A percentile compares a stretch with the other conserved stretches of the same genome.
phyloP scores from a whole-genome alignment of 495 filamentous ascomycete genomes.

The Evansstolkia leycettana region DNA sequence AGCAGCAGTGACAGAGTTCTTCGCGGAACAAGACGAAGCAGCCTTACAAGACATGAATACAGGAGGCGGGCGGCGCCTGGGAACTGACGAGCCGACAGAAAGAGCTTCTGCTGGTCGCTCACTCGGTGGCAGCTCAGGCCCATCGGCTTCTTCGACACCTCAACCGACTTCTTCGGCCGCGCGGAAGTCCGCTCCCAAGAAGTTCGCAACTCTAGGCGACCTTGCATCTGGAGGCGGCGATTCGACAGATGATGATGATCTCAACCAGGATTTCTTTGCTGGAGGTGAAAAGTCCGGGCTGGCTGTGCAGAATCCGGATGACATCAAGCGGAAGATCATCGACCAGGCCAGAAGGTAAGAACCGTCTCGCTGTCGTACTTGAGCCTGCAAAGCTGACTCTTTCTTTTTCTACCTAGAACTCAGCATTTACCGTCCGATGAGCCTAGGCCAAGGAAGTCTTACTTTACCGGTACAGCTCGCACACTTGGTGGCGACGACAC shows the following conservation, averaged over 20 bases:
- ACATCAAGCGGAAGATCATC: constrained; percentile 64
- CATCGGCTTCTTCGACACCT: constrained; percentile 21
- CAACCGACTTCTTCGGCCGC: constrained; percentile 16
- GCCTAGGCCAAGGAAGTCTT: constrained; percentile 35
- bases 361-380: neutral
- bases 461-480: constrained; percentile 71
- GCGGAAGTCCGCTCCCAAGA: constrained; percentile 26
- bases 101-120: constrained; percentile 15
- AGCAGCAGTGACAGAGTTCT: constrained; percentile 57
- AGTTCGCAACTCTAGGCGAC: constrained; percentile 45
- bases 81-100: constrained; percentile 11
- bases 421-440: constrained; percentile 46
- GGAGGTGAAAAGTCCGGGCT: constrained; percentile 95
- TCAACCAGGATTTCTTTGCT: constrained; percentile 75
- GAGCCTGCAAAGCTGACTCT: too few species aligned
- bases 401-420: constrained; percentile 30
- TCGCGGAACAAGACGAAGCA: constrained; percentile 55
- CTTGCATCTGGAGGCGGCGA: constrained; percentile 36
- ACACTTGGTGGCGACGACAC: constrained; percentile 86
- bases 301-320: constrained; percentile 83
- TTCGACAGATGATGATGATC: constrained; percentile 47
- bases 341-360: constrained; percentile 68
- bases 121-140: constrained; percentile 18
- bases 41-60: constrained; percentile 24
- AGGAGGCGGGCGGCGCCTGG: constrained; percentile 20